Base-by-base conservation (phyloP, 805 yeast genomes). In the Yarrowia alimentaria region DNA sequence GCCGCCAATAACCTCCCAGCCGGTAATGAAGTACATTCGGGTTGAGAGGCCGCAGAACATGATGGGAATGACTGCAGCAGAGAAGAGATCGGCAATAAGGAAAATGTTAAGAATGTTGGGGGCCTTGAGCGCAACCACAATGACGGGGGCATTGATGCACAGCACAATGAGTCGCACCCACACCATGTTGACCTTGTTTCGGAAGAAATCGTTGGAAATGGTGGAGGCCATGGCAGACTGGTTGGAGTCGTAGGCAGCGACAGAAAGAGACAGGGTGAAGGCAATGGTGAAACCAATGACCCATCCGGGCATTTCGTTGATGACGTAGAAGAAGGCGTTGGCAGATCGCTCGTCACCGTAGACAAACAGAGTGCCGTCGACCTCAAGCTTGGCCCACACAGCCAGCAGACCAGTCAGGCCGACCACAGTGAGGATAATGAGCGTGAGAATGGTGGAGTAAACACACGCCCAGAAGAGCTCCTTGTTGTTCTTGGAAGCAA, bases 181-280 rank as follows among this genome's bases (percentile, higher is more conserved):
- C 30, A 79, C 58, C 55, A 84, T 69, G 25, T 79, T 75, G 50
- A 87, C 72, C 61, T 78, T 84, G 71, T 90, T 91, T 63, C 96
- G 76, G 73, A 89, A 89, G 21, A 89, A 60, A 66, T 90, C 97
- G 61, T 90, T 90, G 22, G 96, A 88, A 50, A 90, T 79, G 0
- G 95, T 79, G 7, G 96, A 86, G 0, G 87, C 85, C 74, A 86
- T 74, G 6, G 94, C 96, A 42, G 93, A 83, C 64, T 88, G 96
- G 59, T 87, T 71, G 1, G 95, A 83, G 64, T 88, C 97, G 66
- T 89, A 79, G 0, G 96, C 85, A 63, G 95, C 89, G 0, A 95
- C 86, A 6, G 95, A 85, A 55, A 90, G 70, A 28, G 81, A 70
- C 31, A 83, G 77, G 25, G 79, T 72, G 61, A 89, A 86, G 14